These are phyloP conservation scores for Coniferiporia sulphurascens DNA, from an alignment of 1,284 basidiomycete genomes.

Conservation along the genomic window DNA sequence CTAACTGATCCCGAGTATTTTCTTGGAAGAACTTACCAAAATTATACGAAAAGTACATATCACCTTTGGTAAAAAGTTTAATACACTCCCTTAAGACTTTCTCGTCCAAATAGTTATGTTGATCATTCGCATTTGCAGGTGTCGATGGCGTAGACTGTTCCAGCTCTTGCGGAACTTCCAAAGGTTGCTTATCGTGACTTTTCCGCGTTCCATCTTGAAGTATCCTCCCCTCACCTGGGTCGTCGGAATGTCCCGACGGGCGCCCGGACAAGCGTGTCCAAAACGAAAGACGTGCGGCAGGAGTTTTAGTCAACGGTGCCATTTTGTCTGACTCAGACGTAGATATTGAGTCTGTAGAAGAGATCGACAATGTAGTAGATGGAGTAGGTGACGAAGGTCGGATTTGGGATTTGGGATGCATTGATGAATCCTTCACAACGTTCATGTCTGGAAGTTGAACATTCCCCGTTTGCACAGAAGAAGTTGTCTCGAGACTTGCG, in stretches of 20 bases:
- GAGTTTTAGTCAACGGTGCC: constrained; percentile 50
- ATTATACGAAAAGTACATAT: constrained; percentile 77
- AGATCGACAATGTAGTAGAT: constrained; percentile 33
- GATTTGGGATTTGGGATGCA: constrained; percentile 22
- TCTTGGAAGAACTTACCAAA: constrained; percentile 48
- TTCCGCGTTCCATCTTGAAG: constrained; percentile 8
- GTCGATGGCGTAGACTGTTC: constrained; percentile 53
- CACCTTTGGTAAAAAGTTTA: constrained; percentile 65
- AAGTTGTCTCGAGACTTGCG: not conserved
- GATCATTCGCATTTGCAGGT: constrained; percentile 56
- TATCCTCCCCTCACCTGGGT: constrained; percentile 1
- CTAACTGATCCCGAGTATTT: not conserved
- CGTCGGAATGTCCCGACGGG: constrained; percentile 23
- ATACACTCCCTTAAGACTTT: constrained; percentile 74
- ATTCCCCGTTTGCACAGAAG: not conserved
- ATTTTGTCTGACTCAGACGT: constrained; percentile 45
- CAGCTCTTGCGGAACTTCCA: constrained; percentile 49
- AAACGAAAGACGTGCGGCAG: constrained; percentile 65
- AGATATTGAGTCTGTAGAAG: constrained; percentile 52
- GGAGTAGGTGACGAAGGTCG: constrained; percentile 33
- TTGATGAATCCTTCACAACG: constrained; percentile 27
- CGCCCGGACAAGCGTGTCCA: constrained; percentile 56
- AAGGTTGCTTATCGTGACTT: constrained; percentile 32
- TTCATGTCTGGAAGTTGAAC: constrained; percentile 13
- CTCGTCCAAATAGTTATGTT: constrained; percentile 64